Evolutionary conservation across 208 protist genomes (phyloP).

Genomic region (Entamoeba moshkovskii): DNA sequence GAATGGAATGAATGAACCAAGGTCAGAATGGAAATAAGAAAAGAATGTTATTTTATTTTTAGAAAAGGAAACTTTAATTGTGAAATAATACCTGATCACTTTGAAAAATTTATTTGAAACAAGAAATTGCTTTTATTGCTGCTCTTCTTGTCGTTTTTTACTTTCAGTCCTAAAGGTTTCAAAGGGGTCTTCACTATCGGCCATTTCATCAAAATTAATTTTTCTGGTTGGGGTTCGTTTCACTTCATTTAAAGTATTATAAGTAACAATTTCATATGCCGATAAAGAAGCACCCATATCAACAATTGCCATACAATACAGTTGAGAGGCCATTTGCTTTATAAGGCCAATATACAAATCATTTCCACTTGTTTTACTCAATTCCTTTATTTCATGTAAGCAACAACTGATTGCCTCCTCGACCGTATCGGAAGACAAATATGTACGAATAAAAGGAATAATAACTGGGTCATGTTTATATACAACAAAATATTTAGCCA

Average conservation of each 20-base stretch:
- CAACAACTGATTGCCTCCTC: neutral
- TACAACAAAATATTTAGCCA: neutral
- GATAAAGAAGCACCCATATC: neutral
- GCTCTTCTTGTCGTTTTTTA: too few relatives aligned
- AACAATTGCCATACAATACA: neutral
- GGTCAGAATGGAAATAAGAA: too few relatives aligned
- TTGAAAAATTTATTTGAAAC: too few relatives aligned
- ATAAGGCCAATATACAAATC: neutral
- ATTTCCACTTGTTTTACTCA: neutral
- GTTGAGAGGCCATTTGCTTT: neutral
- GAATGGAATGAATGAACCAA: too few relatives aligned
- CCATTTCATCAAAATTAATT: neutral
- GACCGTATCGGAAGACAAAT: neutral
- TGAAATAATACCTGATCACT: neutral
- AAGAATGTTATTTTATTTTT: neutral
- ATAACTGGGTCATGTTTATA: neutral
- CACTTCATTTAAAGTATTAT: neutral
- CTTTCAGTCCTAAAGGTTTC: neutral
- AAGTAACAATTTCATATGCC: neutral
- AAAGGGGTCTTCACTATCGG: neutral
- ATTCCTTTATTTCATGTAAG: neutral
- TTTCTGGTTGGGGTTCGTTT: neutral
- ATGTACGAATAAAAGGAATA: neutral
- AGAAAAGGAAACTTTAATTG: neutral
- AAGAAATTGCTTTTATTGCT: too few relatives aligned